A percentile compares a stretch with the other conserved stretches of the same genome.
These are phyloP conservation scores for Talaromyces liani DNA, from an alignment of 495 filamentous ascomycete genomes.

Conservation along the genomic window DNA sequence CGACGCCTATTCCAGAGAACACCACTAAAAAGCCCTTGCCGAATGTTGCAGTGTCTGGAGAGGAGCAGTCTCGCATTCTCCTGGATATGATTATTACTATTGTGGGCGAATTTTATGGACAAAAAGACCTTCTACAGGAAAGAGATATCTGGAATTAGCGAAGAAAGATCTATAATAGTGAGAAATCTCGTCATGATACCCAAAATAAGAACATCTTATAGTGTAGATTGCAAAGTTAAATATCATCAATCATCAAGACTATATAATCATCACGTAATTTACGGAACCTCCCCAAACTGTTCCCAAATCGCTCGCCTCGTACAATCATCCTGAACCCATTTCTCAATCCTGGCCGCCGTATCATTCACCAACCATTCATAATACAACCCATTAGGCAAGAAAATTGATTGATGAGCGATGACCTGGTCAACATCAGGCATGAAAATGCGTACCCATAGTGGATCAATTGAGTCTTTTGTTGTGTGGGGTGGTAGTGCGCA, in stretches of 20 bases:
- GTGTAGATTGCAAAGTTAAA: neutral
- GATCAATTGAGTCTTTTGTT: conserved; percentile 33
- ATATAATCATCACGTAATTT: neutral
- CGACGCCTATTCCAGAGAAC: neutral
- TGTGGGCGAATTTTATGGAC: conserved; percentile 83
- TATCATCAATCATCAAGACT: neutral
- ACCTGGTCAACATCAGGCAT: conserved; percentile 84
- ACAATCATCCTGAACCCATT: conserved; percentile 58
- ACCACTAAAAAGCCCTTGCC: neutral
- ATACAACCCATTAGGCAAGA: conserved; percentile 52
- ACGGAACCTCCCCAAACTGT: conserved; percentile 4
- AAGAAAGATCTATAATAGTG: neutral
- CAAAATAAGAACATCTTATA: neutral
- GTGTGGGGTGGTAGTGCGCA: conserved; percentile 55
- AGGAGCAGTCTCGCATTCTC: conserved; percentile 37
- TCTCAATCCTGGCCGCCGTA: conserved; percentile 58
- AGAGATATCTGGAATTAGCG: conserved; percentile 40
- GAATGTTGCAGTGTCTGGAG: neutral
- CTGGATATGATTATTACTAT: conserved; percentile 91
- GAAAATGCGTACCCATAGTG: conserved; percentile 65
- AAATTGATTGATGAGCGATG: conserved; percentile 76
- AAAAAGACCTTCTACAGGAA: conserved; percentile 74
- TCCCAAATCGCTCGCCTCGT: conserved; percentile 14
- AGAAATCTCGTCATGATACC: neutral
- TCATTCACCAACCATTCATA: conserved; percentile 75